Evolutionary conservation across 495 filamentous ascomycete species (phyloP).

Genomic region (Barbatosphaeria neglecta): DNA sequence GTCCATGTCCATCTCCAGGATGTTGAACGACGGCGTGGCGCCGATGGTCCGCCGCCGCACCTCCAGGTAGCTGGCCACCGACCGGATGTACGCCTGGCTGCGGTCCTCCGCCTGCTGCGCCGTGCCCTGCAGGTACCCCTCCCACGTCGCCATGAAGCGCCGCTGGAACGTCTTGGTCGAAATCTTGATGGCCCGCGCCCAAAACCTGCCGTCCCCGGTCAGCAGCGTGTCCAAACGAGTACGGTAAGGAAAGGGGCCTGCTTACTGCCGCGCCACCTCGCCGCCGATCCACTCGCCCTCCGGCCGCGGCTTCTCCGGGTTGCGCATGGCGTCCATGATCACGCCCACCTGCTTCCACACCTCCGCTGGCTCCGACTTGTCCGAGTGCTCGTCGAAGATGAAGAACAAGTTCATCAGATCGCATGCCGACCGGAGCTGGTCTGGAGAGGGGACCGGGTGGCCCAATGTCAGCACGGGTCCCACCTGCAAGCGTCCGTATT

Average conservation of each 20-base stretch:
- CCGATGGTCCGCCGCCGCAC: constrained; percentile 7
- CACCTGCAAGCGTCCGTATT: neutral
- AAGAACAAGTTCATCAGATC: constrained; percentile 17
- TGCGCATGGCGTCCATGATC: constrained; percentile 10
- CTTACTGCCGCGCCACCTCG: constrained; percentile 7
- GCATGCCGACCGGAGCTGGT: constrained; percentile 1
- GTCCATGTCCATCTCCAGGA: constrained; percentile 4
- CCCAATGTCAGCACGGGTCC: neutral
- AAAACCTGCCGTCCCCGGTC: constrained; percentile 1
- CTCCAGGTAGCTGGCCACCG: constrained; percentile 4
- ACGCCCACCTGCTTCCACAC: constrained; percentile 2
- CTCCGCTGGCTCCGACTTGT: constrained; percentile 2
- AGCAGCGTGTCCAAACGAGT: neutral
- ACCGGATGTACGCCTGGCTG: neutral
- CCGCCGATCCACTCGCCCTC: constrained; percentile 8
- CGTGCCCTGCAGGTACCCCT: constrained; percentile 2
- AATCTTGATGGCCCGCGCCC: constrained; percentile 2
- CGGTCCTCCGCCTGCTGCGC: constrained; percentile 3
- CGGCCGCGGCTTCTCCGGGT: constrained; percentile 6
- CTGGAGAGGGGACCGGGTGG: neutral
- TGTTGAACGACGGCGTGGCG: constrained; percentile 1
- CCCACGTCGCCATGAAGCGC: constrained; percentile 4
- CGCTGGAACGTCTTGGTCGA: constrained; percentile 2
- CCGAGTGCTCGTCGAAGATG: constrained; percentile 12
- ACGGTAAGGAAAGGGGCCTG: neutral